Evolutionary conservation across 805 yeast genomes (phyloP), one percentile per base, ranked within the genome.

Genomic region (Metschnikowia noctiluminum): DNA sequence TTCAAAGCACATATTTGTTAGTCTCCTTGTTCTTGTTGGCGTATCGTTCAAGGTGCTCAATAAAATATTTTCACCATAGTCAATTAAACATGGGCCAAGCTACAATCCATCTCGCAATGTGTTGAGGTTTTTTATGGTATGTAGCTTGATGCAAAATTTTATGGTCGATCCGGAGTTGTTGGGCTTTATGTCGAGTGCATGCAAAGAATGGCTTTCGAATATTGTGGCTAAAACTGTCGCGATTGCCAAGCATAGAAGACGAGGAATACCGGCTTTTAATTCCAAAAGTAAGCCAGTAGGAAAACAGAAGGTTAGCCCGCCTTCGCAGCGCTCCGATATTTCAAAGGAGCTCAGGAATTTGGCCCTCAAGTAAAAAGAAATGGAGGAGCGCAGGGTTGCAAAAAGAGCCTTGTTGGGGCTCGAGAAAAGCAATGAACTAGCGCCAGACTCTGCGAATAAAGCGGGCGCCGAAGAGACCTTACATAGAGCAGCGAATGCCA

Each of bases 401-500:
- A 79, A 83, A 53, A 74, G 92, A 62, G 77, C 83, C 13, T 76
- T 81, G 9, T 63, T 80, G 16, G 87, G 87, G 9, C 61, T 73
- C 21, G 81, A 77, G 35, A 70, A 65, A 35, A 45, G 42, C 43
- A 55, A 50, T 40, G 57, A 49, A 16, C 58, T 57, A 6, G 60
- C 60, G 3, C 60, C 60, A 3, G 61, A 57, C 21, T 49, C 54
- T 1, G 48, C 42, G 15, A 52, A 49, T 26, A 71, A 70, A 56
- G 77, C 75, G 2, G 80, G 77, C 15, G 80, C 85, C 0, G 97
- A 90, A 59, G 96, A 88, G 58, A 86, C 89, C 1, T 81, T 87
- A 60, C 97, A 94, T 62, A 77, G 95, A 54, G 97, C 97, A 1
- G 94, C 97, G 2, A 92, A 92, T 63, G 90, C 94, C 4, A 92